phyloP scores from a whole-genome alignment of 805 yeast species.

The Kurtzmaniella fragi region DNA sequence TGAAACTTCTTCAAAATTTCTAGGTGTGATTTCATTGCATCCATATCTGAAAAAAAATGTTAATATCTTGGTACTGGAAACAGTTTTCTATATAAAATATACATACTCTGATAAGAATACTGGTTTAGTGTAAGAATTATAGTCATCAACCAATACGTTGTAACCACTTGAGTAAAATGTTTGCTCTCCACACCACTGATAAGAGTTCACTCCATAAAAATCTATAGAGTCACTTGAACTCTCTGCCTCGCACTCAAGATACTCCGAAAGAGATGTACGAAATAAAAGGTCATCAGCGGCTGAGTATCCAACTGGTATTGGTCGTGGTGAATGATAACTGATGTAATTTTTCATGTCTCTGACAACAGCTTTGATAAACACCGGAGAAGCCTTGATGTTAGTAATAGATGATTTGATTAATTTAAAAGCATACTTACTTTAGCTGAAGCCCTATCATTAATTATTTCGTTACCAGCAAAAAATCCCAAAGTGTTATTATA shows the following conservation, averaged over 20 bases:
- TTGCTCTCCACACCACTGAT: conserved; percentile 87
- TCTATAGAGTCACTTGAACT: conserved; percentile 57
- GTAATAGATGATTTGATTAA: neutral
- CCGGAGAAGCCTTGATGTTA: conserved; percentile 47
- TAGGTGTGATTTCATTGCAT: conserved; percentile 76
- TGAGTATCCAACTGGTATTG: conserved; percentile 88
- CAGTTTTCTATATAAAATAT: neutral
- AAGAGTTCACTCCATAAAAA: conserved; percentile 76
- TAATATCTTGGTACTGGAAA: conserved; percentile 7
- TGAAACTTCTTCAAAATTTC: conserved; percentile 71
- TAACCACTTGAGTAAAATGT: conserved; percentile 74
- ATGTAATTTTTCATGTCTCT: conserved; percentile 79
- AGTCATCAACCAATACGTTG: conserved; percentile 62
- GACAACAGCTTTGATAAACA: conserved; percentile 70
- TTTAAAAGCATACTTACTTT: conserved; percentile 14
- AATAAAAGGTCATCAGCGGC: conserved; percentile 90
- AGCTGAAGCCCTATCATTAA: conserved; percentile 75
- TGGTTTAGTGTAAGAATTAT: conserved; percentile 64
- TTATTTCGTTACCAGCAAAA: conserved; percentile 88
- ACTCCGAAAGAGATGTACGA: conserved; percentile 71
- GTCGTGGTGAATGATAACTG: conserved; percentile 50
- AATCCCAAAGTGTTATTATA: conserved; percentile 88
- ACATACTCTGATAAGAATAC: conserved; percentile 79
- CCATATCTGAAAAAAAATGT: conserved; percentile 42
- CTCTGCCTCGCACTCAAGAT: conserved; percentile 68